These are phyloP conservation scores for Verticillium albo-atrum DNA, from an alignment of 2,329 filamentous ascomycete genomes.

Conservation along the genomic window DNA sequence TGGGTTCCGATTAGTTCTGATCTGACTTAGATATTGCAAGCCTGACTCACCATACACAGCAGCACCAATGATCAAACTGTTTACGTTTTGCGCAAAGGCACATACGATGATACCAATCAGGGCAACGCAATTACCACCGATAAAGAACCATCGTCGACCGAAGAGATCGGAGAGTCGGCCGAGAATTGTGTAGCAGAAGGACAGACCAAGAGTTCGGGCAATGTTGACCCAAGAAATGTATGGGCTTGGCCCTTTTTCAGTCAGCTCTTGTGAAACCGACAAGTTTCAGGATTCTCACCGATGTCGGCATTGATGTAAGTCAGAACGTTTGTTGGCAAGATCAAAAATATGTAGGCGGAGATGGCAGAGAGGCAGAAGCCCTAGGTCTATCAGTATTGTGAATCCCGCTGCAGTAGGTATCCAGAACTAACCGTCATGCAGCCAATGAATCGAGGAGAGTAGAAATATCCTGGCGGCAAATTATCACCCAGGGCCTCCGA, in stretches of 20 bases:
- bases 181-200: conserved; percentile 15
- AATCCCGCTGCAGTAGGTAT: background rate
- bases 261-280: background rate
- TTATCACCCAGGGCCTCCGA: conserved; percentile 27
- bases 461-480: conserved; percentile 30
- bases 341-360: conserved; percentile 30
- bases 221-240: conserved; percentile 19
- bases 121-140: conserved; percentile 29
- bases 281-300: conserved; percentile 6
- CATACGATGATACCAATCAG: conserved; percentile 30
- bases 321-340: conserved; percentile 28
- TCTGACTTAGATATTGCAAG: conserved; percentile 12
- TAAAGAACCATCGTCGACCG: conserved; percentile 34
- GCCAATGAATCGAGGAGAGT: conserved; percentile 26
- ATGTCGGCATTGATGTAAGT: conserved; percentile 30
- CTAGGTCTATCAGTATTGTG: conserved; percentile 13
- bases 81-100: conserved; percentile 14
- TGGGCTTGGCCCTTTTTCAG: conserved; percentile 5
- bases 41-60: conserved; percentile 30
- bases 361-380: conserved; percentile 27
- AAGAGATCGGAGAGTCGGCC: conserved; percentile 34
- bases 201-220: conserved; percentile 22
- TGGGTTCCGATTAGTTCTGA: conserved; percentile 11
- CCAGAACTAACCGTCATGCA: conserved; percentile 21
- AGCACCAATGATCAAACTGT: conserved; percentile 28